Evolutionary conservation across 169 alveolate genomes (phyloP), one percentile per base, ranked within the genome.

Genomic region (Plasmodium vivax): DNA sequence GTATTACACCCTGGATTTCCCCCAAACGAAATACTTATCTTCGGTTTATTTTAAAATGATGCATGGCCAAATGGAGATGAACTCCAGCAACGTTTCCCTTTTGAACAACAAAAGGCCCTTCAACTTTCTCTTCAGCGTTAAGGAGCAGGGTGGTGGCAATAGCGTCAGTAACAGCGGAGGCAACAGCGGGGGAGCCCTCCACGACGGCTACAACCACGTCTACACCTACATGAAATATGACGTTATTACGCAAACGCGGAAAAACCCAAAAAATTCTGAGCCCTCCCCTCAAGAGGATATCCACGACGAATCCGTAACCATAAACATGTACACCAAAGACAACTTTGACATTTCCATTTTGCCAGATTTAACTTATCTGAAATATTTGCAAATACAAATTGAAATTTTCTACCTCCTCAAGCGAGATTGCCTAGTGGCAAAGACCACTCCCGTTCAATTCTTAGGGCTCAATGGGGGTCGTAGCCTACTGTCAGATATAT

Each of bases 331-430:
- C 82, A 45, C 88, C 12, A 88, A 88, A 16, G 94, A 88, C 43
- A 79, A 88, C 73, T 88, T 88, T 88, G 90, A 88, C 27, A 43
- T 80, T 62, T 88, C 94, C 43, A 88, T 88, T 80, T 62, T 88
- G 72, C 94, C 94, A n/a, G 94, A 88, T 79, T 4, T 68, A 88
- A n/a, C 81, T 62, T 88, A 88, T 88, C 72, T 88, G 68, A 88
- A 80, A 9, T 71, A 88, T 88, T 88, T 88, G 14, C 81, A 88
- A 79, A 30, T 88, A 79, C 79, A 88, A 88, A 88, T 88, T 58
- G 83, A 88, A 56, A 43, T 88, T 36, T 88, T 54, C 5, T 73
- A 88, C 72, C 72, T 88, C 30, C 73, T 4, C 51, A 81, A 62
- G 27, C 30, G 5, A 27, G 94, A 88, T 32, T 88, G 94, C 23